Evolutionary conservation across 1,284 basidiomycete genomes (phyloP).

Genomic region (Takashimella koratensis): DNA sequence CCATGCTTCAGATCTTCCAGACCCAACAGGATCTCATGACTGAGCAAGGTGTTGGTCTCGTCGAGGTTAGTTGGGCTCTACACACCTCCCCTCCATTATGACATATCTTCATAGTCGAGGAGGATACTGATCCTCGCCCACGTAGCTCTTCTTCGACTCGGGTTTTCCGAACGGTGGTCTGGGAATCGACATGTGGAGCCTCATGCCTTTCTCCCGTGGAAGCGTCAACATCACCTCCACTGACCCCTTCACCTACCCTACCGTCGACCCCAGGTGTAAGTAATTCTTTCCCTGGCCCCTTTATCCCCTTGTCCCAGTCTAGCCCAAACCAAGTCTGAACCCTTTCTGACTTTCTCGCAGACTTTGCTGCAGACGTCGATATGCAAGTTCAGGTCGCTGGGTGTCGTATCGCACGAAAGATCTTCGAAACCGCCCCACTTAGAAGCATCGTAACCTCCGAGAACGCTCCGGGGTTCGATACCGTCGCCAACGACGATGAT

Average conservation of each 20-base stretch:
- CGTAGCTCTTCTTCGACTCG: constrained; percentile 26
- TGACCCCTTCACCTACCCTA: constrained; percentile 56
- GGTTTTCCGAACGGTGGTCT: constrained; percentile 23
- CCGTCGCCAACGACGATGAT: constrained; percentile 1
- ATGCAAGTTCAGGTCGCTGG: constrained; percentile 41
- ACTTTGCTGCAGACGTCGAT: constrained; percentile 35
- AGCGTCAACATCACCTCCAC: constrained; percentile 55
- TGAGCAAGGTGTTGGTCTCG: constrained; percentile 19
- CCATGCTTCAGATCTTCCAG: constrained; percentile 25
- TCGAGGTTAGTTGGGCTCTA: constrained; percentile 13
- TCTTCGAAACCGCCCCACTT: constrained; percentile 34
- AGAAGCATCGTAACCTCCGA: constrained; percentile 14
- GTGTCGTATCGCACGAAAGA: constrained; percentile 31
- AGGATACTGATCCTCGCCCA: too few relatives aligned
- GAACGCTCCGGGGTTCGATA: not conserved
- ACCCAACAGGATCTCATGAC: constrained; percentile 19
- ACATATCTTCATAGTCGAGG: too few relatives aligned
- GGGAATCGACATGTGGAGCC: constrained; percentile 33
- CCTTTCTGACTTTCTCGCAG: not conserved
- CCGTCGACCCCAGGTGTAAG: constrained; percentile 55
- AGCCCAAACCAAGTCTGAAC: not conserved
- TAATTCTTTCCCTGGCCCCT: not conserved
- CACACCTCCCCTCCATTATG: too few relatives aligned
- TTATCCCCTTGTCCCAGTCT: too few relatives aligned
- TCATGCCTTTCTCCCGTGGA: constrained; percentile 45